These are phyloP conservation scores for Herpotrichia juniperi DNA, from an alignment of 2,329 filamentous ascomycete species.

Conservation along the genomic window DNA sequence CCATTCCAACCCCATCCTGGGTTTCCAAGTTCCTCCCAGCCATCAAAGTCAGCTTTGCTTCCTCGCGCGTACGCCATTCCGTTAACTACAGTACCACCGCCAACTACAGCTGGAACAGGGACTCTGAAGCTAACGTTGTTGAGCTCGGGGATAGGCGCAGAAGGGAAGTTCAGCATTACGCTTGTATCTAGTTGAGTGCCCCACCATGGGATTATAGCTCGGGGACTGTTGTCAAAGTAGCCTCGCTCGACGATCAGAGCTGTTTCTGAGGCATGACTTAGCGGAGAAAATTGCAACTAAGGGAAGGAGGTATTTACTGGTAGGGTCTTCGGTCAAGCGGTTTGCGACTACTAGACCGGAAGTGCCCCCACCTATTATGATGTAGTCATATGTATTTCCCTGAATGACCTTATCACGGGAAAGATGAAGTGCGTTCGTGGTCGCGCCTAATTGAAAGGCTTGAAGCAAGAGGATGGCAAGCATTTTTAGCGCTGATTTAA, in stretches of 20 bases:
- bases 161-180: conserved; percentile 25
- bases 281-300: too few relatives aligned
- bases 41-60: conserved; percentile 50
- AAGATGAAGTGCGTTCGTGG: too few relatives aligned
- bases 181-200: conserved; percentile 29
- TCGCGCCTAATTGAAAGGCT: too few relatives aligned
- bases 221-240: conserved; percentile 27
- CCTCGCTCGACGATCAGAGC: conserved; percentile 35
- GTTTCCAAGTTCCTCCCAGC: conserved; percentile 65
- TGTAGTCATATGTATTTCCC: too few relatives aligned
- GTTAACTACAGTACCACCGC: conserved; percentile 40
- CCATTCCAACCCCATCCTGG: conserved; percentile 63
- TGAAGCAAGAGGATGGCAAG: too few relatives aligned
- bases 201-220: conserved; percentile 30
- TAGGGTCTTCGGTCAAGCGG: too few relatives aligned
- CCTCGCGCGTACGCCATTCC: conserved; percentile 46
- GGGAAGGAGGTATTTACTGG: too few relatives aligned
- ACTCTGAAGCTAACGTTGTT: conserved; percentile 28
- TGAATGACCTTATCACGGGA: too few relatives aligned
- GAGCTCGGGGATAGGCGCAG: conserved; percentile 27
- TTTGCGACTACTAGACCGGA: too few relatives aligned
- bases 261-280: too few relatives aligned
- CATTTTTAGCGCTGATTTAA: too few relatives aligned
- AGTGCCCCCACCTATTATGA: too few relatives aligned
- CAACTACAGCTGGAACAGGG: conserved; percentile 31